Evolutionary conservation across 106 monocot species (phyloP).

Genomic region (Dendrobium chrysotoxum): DNA sequence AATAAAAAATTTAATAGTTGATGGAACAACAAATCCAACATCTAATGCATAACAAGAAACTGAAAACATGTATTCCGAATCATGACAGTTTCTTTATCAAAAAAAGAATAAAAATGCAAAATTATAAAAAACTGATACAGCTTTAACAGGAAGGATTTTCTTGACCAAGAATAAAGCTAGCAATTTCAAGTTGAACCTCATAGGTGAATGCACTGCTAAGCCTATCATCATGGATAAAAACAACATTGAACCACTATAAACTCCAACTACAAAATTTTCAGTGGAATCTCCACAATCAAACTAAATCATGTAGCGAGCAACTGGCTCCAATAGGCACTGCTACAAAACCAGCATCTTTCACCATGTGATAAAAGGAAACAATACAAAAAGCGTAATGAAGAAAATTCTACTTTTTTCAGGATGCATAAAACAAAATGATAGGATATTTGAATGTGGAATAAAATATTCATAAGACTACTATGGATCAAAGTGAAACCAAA

Average conservation of each 20-base stretch:
- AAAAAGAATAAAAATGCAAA: not conserved
- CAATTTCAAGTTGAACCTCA: not conserved
- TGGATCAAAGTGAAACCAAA: too few relatives aligned
- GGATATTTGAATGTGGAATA: too few relatives aligned
- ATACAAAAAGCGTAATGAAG: too few relatives aligned
- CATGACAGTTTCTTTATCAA: not conserved
- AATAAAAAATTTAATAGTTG: not conserved
- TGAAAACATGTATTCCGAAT: conserved; percentile 1
- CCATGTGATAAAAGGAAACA: not conserved
- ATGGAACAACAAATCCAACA: not conserved
- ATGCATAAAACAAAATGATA: too few relatives aligned
- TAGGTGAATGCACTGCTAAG: not conserved
- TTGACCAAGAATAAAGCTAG: not conserved
- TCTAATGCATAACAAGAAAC: conserved; percentile 1
- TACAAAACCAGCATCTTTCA: not conserved
- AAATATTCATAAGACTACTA: too few relatives aligned
- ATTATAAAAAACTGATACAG: not conserved
- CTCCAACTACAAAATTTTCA: not conserved
- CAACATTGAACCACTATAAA: not conserved
- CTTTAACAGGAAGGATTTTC: not conserved
- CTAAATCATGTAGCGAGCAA: not conserved
- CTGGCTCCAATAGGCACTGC: too few relatives aligned
- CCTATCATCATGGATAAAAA: not conserved
- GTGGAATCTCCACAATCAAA: not conserved
- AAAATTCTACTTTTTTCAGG: too few relatives aligned